Conservation (phyloP, 345 rosid species). For the Euphorbia tirucalli region DNA sequence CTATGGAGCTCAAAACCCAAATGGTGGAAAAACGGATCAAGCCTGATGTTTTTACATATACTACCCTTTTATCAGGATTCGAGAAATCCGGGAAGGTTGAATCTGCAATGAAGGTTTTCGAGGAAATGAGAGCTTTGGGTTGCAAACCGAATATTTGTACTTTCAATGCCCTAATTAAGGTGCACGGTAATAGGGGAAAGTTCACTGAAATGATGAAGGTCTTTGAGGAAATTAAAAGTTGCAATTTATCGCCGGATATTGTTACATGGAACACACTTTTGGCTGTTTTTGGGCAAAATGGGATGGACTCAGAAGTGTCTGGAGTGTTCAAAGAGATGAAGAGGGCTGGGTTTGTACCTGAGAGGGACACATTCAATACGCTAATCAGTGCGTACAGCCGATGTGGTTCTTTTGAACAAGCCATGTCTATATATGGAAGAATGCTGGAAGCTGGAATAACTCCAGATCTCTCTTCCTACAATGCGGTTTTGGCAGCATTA, state of each 20-base stretch:
- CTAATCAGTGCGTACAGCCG: slow-evolving; percentile 88
- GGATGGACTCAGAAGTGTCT: slow-evolving; percentile 83
- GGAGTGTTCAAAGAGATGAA: slow-evolving; percentile 97
- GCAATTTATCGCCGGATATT: slow-evolving; percentile 67
- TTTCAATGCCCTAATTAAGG: slow-evolving; percentile 87
- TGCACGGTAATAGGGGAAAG: slow-evolving; percentile 86
- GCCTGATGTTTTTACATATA: slow-evolving; percentile 95
- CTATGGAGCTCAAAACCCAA: slow-evolving; percentile 69
- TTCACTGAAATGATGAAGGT: slow-evolving; percentile 90
- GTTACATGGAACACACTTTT: slow-evolving; percentile 94
- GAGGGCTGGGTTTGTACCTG: slow-evolving; percentile 90
- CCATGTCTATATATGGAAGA: slow-evolving; percentile 75
- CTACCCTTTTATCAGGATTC: slow-evolving; percentile 83
- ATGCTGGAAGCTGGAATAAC: slow-evolving; percentile 84
- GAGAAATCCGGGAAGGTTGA: slow-evolving; percentile 87
- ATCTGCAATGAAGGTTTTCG: slow-evolving; percentile 63
- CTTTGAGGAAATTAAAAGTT: slow-evolving; percentile 71
- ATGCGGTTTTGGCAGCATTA: slow-evolving; percentile 88
- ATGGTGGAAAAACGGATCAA: slow-evolving; percentile 65
- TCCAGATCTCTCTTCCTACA: slow-evolving; percentile 87
- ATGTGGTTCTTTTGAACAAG: slow-evolving; percentile 84
- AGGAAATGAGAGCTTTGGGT: slow-evolving; percentile 73
- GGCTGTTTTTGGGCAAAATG: slow-evolving; percentile 90
- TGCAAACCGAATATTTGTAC: slow-evolving; percentile 93
- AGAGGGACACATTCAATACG: slow-evolving; percentile 90